These are phyloP conservation scores for Monilinia fructigena DNA, from an alignment of 2,329 filamentous ascomycete genomes.

Conservation along the genomic window DNA sequence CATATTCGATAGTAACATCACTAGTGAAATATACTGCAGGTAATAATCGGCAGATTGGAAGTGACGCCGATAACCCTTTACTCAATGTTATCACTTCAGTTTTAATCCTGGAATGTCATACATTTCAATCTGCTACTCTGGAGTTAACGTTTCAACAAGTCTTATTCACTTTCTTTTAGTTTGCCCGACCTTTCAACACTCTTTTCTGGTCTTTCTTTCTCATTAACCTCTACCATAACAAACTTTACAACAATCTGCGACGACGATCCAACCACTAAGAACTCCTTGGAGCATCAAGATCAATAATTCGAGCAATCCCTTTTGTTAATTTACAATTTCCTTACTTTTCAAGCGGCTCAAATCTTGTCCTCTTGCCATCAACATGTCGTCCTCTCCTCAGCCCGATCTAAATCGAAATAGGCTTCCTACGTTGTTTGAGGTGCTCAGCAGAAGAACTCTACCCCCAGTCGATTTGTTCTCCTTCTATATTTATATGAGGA, in stretches of 20 bases:
- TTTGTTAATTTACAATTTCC: neutral
- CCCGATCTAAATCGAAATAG: constrained; percentile 71
- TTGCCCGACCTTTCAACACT: constrained; percentile 2
- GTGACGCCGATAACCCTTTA: constrained; percentile 16
- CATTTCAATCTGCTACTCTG: neutral
- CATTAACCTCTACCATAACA: neutral
- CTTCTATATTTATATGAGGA: constrained; percentile 99
- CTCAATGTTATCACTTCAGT: neutral
- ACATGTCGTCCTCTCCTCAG: constrained; percentile 50
- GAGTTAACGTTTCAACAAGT: constrained; percentile 3
- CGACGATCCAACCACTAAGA: neutral
- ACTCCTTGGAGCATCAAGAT: constrained; percentile 17
- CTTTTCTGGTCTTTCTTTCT: constrained; percentile 12
- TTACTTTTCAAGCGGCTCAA: neutral
- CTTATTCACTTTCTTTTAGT: constrained; percentile 16
- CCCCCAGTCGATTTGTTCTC: constrained; percentile 96
- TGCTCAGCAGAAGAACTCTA: constrained; percentile 88
- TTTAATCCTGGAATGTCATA: neutral
- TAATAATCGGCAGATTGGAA: constrained; percentile 1
- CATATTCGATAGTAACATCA: constrained; percentile 1
- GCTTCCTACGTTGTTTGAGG: constrained; percentile 92
- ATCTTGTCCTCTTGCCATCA: constrained; percentile 6
- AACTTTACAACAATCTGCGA: constrained; percentile 10
- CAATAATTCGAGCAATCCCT: neutral
- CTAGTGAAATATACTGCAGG: constrained; percentile 12